Conservation (phyloP, 73 alveolate genomes). For the Urostyla sp. region DNA sequence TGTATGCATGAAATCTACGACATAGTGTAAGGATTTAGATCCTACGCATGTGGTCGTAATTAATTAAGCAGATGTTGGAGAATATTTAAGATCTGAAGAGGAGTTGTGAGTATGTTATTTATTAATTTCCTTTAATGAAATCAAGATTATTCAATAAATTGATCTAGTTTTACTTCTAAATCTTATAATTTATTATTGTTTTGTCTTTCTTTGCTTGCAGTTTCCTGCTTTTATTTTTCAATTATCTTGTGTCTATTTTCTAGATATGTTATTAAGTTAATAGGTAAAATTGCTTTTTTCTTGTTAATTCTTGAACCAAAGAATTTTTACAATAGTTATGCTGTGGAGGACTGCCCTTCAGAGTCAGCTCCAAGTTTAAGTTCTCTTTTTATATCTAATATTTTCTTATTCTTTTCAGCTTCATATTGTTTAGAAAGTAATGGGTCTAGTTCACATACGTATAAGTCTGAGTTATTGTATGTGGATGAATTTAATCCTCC, state of each 20-base stretch:
- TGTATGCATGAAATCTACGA: conserved; percentile 93
- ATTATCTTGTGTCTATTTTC: conserved; percentile 28
- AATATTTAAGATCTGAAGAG: conserved; percentile 93
- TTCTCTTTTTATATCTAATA: conserved; percentile 16
- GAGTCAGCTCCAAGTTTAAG: not conserved
- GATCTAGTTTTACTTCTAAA: no score
- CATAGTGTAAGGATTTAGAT: conserved; percentile 91
- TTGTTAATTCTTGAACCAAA: conserved; percentile 38
- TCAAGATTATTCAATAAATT: no score
- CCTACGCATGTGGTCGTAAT: conserved; percentile 94
- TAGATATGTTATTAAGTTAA: conserved; percentile 20
- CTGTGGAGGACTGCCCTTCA: conserved; percentile 30
- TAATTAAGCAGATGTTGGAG: conserved; percentile 98
- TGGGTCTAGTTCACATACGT: conserved; percentile 48
- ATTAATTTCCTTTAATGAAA: no score
- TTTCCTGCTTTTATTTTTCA: conserved; percentile 22
- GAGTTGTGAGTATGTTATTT: conserved; percentile 83
- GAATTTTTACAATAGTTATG: conserved; percentile 18
- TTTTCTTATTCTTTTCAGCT: conserved; percentile 38
- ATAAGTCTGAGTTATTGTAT: conserved; percentile 32
- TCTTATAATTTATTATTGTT: no score
- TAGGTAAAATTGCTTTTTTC: conserved; percentile 7
- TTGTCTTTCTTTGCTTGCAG: no score
- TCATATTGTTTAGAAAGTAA: conserved; percentile 28
- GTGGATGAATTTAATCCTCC: conserved; percentile 37